Evolutionary conservation across 805 yeast genomes (phyloP), one percentile per base, ranked within the genome.

Genomic region (Yamadazyma sp.): DNA sequence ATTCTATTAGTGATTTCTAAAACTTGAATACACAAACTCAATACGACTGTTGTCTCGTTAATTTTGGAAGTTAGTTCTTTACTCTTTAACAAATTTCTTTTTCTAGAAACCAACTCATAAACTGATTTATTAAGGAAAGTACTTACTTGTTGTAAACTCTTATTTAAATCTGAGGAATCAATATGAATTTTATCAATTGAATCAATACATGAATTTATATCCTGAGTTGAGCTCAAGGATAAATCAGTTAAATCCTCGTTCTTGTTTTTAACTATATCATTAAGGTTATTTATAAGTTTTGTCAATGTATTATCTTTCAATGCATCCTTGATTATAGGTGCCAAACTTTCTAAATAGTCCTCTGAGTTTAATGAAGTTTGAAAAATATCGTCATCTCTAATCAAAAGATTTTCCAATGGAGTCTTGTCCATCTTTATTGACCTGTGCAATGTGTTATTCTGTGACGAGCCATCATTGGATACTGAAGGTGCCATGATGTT

Each of bases 1-100:
- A 88, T 85, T 50, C 80, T 84, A 59, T 88, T 89, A 11, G 95
- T 84, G 47, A 84, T 73, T 51, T 89, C 95, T 36, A 91, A 69
- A 7, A 89, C 89, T 44, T 83, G 87, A 16, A 89, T 66, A 46
- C 95, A 83, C 32, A 80, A 70, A 36, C 75, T 77, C 23, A 91
- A 75, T 14, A 86, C 78, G 25, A 75, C 70, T 6, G 75, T 75
- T 0, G 95, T 82, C 45, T 84, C 86, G 35, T 76, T 75, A 42
- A 91, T 80, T 53, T 84, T 85, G 33, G 65, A 63, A 12, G 78
- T 70, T 5, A 82, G 75, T 45, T 79, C 80, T 47, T 82, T 82
- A 40, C 78, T 65, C 34, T 76, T 77, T 16, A 84, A 62, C 31
- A 76, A 68, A 27, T 65, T 55, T 47, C 75, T 78, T 55, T 85